A percentile compares a stretch with the other conserved stretches of the same genome.
Evolutionary conservation across 73 alveolate species (phyloP).

Genomic region (Uronychia binucleata): DNA sequence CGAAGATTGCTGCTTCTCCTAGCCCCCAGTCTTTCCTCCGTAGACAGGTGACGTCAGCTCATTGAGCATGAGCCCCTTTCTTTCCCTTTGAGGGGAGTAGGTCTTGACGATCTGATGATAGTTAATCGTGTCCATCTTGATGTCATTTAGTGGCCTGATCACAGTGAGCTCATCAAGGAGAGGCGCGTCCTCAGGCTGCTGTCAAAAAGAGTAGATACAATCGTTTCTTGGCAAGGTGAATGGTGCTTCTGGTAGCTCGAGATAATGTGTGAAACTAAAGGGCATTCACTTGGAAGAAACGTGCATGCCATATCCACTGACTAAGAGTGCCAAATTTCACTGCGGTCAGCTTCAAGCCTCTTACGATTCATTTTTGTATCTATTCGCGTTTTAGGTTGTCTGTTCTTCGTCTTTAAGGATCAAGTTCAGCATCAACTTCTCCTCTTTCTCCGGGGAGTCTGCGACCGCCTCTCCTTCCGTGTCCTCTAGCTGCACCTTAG

Average conservation of each 20-base stretch:
- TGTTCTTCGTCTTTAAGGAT: not conserved
- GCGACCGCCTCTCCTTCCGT: not conserved
- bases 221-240: constrained; percentile 4
- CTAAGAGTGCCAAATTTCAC: constrained; percentile 71
- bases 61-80: too few relatives aligned
- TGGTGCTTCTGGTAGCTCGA: constrained; percentile 64
- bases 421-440: not conserved
- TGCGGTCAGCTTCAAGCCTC: not conserved
- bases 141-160: constrained; percentile 64
- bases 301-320: constrained; percentile 57
- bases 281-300: constrained; percentile 67
- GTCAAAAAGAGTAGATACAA: not conserved
- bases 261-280: constrained; percentile 60
- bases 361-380: not conserved
- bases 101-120: constrained; percentile 38
- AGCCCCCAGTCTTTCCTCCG: too few relatives aligned
- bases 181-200: constrained; percentile 48
- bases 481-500: not conserved
- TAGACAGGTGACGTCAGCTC: too few relatives aligned
- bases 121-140: constrained; percentile 24
- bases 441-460: not conserved
- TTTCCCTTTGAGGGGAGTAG: not conserved
- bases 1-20: too few relatives aligned
- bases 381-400: not conserved
- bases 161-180: constrained; percentile 52